Base-by-base conservation (phyloP, 208 protist genomes). In the Trypanosoma boissoni region DNA sequence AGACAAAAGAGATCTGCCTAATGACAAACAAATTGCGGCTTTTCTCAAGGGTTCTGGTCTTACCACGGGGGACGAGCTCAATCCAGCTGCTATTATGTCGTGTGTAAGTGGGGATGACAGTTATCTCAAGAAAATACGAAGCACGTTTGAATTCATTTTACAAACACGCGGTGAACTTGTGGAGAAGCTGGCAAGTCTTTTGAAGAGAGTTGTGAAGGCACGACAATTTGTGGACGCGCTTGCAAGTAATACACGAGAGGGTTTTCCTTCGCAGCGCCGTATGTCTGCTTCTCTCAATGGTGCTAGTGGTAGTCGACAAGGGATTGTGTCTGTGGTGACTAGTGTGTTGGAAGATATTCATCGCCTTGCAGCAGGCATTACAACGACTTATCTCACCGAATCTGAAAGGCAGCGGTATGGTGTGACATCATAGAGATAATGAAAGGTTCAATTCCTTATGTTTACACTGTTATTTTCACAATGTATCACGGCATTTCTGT, bases 91-190 rank as follows among this genome's bases (percentile, higher is more conserved):
- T 48, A 27, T 6, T 55, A 73, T 49, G 73, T 63, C 9, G 14
- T 51, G 43, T 64, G 46, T 72, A 49, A 56, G 56, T 20, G n/a
- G 54, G 50, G 80, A 87, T n/a, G 80, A 83, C 18, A 72, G 69
- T 51, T 86, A 81, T 41, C 43, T 86, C 5, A 74, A 75, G n/a
- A 78, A 92, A 57, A 63, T 88, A 49, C 75, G 74, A 50, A 62
- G 59, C 3, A 71, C 85, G 28, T 90, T 93, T 60, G 86, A 93
- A 63, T 93, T 93, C 54, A 89, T 93, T 58, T 69, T 93, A 36
- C 75, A 77, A 44, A 93, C 86, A 42, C 76, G 86, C 2, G 68
- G 75, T 1, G 55, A 73, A 18, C 70, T 93, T 0, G 82, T 85
- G n/a, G 80, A 90, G 52, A 72, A 77, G 46, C 54, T 93, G 3